Conservation (phyloP, 257 asterid genomes). For the Echites panduratus region DNA sequence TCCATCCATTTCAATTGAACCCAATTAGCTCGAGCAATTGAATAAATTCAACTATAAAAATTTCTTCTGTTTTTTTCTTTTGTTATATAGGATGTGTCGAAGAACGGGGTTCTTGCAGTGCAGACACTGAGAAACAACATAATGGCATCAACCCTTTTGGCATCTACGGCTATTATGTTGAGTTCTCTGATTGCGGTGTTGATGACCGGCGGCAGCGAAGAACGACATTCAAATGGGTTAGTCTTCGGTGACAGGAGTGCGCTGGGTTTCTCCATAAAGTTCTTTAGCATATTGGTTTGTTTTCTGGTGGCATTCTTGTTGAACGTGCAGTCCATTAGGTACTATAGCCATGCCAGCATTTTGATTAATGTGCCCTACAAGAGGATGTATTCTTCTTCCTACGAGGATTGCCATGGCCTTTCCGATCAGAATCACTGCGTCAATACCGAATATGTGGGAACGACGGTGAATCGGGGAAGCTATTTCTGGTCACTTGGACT, state of each 20-base stretch:
- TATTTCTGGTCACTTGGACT: conserved; percentile 93
- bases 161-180: conserved; percentile 76
- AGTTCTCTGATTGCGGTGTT: conserved; percentile 72
- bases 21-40: neutral
- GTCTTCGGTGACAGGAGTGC: conserved; percentile 37
- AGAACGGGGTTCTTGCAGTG: conserved; percentile 74
- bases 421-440: conserved; percentile 13
- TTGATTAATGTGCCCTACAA: conserved; percentile 69
- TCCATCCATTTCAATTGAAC: too few relatives aligned
- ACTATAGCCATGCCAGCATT: conserved; percentile 90
- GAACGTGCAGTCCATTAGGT: conserved; percentile 76
- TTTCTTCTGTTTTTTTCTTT: too few relatives aligned
- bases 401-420: neutral
- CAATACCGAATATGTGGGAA: conserved; percentile 58
- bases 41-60: too few relatives aligned
- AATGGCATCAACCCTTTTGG: conserved; percentile 89
- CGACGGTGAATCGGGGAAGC: conserved; percentile 63
- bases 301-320: conserved; percentile 71
- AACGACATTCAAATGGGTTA: conserved; percentile 19
- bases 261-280: conserved; percentile 49
- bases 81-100: conserved; percentile 43
- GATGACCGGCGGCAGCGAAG: conserved; percentile 45
- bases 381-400: conserved; percentile 2
- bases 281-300: conserved; percentile 62
- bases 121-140: conserved; percentile 84